Evolutionary conservation across 108 stramenopile species (phyloP).

Genomic region (Nannochloropsis oceanica): DNA sequence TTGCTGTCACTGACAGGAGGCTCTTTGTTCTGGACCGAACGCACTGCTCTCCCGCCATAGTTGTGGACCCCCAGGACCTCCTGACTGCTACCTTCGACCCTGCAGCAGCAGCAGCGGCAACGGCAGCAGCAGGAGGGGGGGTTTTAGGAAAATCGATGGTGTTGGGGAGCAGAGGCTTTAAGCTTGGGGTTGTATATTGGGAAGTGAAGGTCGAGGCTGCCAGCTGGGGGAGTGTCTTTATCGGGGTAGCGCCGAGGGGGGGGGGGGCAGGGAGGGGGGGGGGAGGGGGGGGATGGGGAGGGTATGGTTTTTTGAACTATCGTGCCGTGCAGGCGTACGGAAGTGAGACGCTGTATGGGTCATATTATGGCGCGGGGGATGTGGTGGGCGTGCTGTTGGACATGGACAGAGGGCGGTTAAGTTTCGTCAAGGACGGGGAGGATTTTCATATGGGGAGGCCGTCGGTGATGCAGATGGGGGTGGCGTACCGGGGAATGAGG

Average conservation of each 20-base stretch:
- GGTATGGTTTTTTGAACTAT: constrained; percentile 34
- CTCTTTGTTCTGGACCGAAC: constrained; percentile 21
- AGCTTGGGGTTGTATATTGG: constrained; percentile 23
- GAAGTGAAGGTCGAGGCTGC: constrained; percentile 3
- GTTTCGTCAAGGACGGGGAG: constrained; percentile 45
- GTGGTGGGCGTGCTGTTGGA: constrained; percentile 39
- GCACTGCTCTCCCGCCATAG: background rate
- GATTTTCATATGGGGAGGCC: constrained; percentile 41
- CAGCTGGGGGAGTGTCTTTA: constrained; percentile 36
- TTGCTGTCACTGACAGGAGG: constrained; percentile 7
- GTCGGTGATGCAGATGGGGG: constrained; percentile 34
- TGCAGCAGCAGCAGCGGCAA: background rate
- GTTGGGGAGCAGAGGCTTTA: constrained; percentile 17
- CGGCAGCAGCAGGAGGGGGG: background rate
- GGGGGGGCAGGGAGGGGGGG: too few relatives aligned
- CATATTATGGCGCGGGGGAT: constrained; percentile 32
- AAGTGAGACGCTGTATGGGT: constrained; percentile 32
- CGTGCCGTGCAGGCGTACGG: constrained; percentile 34
- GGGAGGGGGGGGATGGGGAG: too few relatives aligned
- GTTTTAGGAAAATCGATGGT: constrained; percentile 22
- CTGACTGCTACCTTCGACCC: constrained; percentile 10
- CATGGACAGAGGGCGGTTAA: constrained; percentile 41
- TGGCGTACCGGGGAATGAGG: constrained; percentile 32
- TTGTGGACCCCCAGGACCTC: constrained; percentile 15
- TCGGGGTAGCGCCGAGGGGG: constrained; percentile 34